A percentile compares a stretch with the other conserved stretches of the same genome.
Evolutionary conservation across 371 early-diverging fungal genomes (phyloP).

Genomic region (Coemansia sp.): DNA sequence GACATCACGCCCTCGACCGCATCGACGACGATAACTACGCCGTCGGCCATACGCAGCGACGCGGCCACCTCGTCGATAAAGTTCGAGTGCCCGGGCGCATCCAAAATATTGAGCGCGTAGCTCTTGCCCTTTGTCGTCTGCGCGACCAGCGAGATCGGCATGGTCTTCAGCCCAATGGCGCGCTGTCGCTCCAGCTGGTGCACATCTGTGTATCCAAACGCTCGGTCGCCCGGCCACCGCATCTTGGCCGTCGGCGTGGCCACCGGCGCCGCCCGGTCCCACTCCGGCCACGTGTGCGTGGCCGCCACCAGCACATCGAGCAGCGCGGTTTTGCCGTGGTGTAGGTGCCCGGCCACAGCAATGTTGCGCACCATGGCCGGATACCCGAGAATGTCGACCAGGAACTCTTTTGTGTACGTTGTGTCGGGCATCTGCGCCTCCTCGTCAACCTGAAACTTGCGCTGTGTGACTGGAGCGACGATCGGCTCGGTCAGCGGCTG

Average conservation of each 20-base stretch:
- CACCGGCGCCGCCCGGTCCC: constrained; percentile 44
- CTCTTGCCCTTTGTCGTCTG: constrained; percentile 85
- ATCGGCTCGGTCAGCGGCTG: constrained; percentile 96
- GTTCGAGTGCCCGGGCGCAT: constrained; percentile 97
- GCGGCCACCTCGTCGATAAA: constrained; percentile 94
- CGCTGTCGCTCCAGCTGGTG: constrained; percentile 90
- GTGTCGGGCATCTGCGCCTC: constrained; percentile 79
- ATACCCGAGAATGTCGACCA: constrained; percentile 82
- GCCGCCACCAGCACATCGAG: constrained; percentile 89
- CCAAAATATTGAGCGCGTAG: constrained; percentile 86
- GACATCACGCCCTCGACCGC: constrained; percentile 97
- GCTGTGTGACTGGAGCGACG: constrained; percentile 84
- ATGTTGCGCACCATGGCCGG: constrained; percentile 86
- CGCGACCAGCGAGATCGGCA: constrained; percentile 91
- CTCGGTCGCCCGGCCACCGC: constrained; percentile 41
- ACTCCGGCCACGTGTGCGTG: constrained; percentile 67
- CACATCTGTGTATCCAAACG: constrained; percentile 72
- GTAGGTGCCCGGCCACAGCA: constrained; percentile 92
- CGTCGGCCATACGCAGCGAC: constrained; percentile 85
- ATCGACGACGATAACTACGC: constrained; percentile 94
- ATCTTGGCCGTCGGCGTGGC: constrained; percentile 47
- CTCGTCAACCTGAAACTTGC: constrained; percentile 83
- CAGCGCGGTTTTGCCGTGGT: constrained; percentile 96
- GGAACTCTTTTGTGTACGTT: constrained; percentile 83
- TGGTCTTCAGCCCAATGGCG: constrained; percentile 86